phyloP scores from a whole-genome alignment of 1,139 yeast species.

The Saccharomyces hybrid region DNA sequence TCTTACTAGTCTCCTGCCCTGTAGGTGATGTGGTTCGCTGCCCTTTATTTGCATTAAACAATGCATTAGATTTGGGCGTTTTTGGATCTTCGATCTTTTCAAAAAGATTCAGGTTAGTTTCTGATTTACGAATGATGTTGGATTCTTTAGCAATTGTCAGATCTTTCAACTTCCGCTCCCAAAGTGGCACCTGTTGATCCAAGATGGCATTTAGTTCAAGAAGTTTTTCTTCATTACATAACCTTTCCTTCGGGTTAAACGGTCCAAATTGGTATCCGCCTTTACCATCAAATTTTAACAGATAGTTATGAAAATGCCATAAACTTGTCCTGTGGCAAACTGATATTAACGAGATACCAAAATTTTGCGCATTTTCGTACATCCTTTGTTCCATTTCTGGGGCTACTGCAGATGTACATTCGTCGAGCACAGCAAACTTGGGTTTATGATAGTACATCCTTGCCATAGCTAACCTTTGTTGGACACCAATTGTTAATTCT shows the following conservation, averaged over 20 bases:
- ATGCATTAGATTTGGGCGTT: not conserved
- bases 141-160: slow-evolving; percentile 41
- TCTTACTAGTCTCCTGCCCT: not conserved
- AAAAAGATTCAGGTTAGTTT: slow-evolving; percentile 21
- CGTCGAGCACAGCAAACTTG: slow-evolving; percentile 88
- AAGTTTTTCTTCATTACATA: slow-evolving; percentile 65
- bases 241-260: slow-evolving; percentile 60
- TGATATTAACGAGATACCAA: slow-evolving; percentile 77
- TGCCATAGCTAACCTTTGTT: slow-evolving; percentile 90
- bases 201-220: slow-evolving; percentile 54
- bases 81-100: slow-evolving; percentile 1
- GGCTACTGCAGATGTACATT: slow-evolving; percentile 90
- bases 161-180: slow-evolving; percentile 57
- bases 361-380: slow-evolving; percentile 73
- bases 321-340: slow-evolving; percentile 89
- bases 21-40: not conserved
- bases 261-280: slow-evolving; percentile 67
- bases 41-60: not conserved
- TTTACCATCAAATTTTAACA: slow-evolving; percentile 78
- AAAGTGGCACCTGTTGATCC: slow-evolving; percentile 53
- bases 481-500: slow-evolving; percentile 83
- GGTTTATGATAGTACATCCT: slow-evolving; percentile 86
- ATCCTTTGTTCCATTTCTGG: slow-evolving; percentile 86
- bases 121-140: slow-evolving; percentile 26
- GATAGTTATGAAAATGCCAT: slow-evolving; percentile 84